Base-by-base conservation (phyloP, 192 early-diverging fungal genomes). In the Ambispora gerdemannii region DNA sequence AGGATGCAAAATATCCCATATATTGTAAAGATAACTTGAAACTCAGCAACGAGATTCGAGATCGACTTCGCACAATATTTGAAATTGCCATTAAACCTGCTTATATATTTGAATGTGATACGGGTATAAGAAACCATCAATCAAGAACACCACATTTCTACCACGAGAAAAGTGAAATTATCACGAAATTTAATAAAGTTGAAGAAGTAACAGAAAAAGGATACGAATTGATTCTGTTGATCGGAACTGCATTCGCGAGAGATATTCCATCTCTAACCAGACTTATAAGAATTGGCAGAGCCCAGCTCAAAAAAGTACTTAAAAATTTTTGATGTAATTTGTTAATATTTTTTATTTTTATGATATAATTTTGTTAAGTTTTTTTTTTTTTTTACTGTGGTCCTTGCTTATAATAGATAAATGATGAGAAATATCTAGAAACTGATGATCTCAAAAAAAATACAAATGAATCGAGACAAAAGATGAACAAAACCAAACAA, bases 231-330 rank as follows among this genome's bases (percentile, higher is more conserved):
- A 58, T 58, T 13, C 13, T 20, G 20, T 58, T 58, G 24, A 58
- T 58, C 2, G 55, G 55, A 24, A 13, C 10, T 4, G 55, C 19
- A 20, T 58, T 58, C 24, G 20, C 55, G 0, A 13, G 47, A 1
- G 49, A 67, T 51, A 32, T 67, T 3, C 28, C 30, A 51, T 67
- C 43, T 20, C 51, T 67, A 15, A 51, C 47, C 2, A 67, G 51
- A 67, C 27, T 67, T 17, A 15, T 67, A 52, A 49, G 64, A 34
- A 15, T 67, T 11, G 50, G 47, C 22, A 19, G n/a, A 15, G 31
- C 25, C n/a, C 28, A 67, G 49, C 43, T 67, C 33, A 17, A 17
- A 34, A 25, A 67, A 28, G 31, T 20, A 30, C 4, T 22, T 13
- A 15, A 13, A n/a, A n/a, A n/a, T n/a, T n/a, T n/a, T n/a, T n/a